Conservation (phyloP, 768 basidiomycete genomes). For the Udeniomyces megalosporus region DNA sequence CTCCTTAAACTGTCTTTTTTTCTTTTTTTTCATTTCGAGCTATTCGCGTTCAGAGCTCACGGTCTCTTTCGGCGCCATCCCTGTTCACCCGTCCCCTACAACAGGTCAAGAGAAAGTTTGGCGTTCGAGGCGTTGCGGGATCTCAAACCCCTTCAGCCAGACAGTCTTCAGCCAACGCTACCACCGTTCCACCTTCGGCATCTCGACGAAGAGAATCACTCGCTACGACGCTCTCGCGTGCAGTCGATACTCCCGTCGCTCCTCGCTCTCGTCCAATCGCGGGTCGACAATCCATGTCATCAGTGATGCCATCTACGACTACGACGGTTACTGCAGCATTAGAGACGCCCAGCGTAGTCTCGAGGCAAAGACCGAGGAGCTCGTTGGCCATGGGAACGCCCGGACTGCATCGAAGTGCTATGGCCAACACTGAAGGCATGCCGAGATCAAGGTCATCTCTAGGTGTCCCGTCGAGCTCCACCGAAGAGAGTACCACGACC, state of each 20-base stretch:
- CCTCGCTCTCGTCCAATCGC: background rate
- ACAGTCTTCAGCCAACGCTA: background rate
- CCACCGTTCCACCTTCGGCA: background rate
- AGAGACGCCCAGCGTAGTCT: slow-evolving; percentile 2
- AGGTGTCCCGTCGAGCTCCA: background rate
- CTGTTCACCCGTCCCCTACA: background rate
- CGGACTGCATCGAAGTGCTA: background rate
- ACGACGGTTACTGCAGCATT: background rate
- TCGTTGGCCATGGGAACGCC: slow-evolving; percentile 20
- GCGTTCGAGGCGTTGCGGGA: slow-evolving; percentile 25
- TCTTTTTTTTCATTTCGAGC: background rate
- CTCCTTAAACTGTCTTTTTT: background rate
- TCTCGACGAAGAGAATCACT: background rate
- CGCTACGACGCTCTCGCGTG: background rate
- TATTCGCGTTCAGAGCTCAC: background rate
- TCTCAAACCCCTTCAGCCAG: slow-evolving; percentile 7
- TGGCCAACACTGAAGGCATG: background rate
- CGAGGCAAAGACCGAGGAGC: slow-evolving; percentile 14
- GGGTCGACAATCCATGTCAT: background rate
- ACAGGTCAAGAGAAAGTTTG: slow-evolving; percentile 27
- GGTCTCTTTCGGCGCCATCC: background rate
- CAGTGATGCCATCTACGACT: too few species aligned
- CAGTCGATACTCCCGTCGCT: background rate
- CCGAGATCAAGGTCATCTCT: background rate
- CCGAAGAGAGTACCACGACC: too few species aligned